Percentiles rank a stretch among this genome's conserved stretches.
Conservation (phyloP, 1,284 basidiomycete genomes). For the Afroboletus lepidellus region DNA sequence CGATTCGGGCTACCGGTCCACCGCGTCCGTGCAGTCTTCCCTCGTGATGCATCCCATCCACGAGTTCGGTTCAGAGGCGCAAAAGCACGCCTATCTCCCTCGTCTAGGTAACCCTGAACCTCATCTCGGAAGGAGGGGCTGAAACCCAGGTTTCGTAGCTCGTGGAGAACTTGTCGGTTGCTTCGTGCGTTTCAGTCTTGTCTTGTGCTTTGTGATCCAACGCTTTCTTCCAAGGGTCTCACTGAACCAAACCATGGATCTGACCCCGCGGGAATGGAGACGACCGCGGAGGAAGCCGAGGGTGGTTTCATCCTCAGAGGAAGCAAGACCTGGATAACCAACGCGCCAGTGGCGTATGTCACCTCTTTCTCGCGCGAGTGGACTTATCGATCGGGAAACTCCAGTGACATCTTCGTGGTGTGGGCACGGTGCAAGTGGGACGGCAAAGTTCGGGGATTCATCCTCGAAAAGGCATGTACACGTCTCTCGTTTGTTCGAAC, state of each 20-base stretch:
- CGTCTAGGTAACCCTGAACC: constrained; percentile 55
- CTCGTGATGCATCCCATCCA: constrained; percentile 98
- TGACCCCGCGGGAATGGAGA: constrained; percentile 93
- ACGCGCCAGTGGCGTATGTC: constrained; percentile 81
- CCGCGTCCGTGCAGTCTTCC: constrained; percentile 94
- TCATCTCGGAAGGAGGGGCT: constrained; percentile 4
- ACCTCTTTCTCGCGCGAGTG: not conserved
- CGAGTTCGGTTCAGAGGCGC: constrained; percentile 86
- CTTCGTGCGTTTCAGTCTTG: constrained; percentile 62
- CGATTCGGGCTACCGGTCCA: constrained; percentile 94
- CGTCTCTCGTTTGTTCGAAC: not conserved
- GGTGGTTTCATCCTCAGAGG: constrained; percentile 88
- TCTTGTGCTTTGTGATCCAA: not conserved
- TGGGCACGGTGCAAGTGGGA: constrained; percentile 98
- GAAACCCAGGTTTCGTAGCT: constrained; percentile 44
- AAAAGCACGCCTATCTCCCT: constrained; percentile 92
- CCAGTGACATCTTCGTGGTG: constrained; percentile 81
- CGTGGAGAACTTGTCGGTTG: constrained; percentile 89
- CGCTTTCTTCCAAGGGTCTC: constrained; percentile 58
- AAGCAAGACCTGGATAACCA: constrained; percentile 97
- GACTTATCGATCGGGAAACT: constrained; percentile 11
- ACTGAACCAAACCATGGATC: constrained; percentile 98
- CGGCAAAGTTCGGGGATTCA: constrained; percentile 86
- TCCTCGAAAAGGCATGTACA: constrained; percentile 81
- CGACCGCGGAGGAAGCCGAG: constrained; percentile 80